Evolutionary conservation across 352 stramenopile genomes (phyloP).

Genomic region (Phytophthora multivora): DNA sequence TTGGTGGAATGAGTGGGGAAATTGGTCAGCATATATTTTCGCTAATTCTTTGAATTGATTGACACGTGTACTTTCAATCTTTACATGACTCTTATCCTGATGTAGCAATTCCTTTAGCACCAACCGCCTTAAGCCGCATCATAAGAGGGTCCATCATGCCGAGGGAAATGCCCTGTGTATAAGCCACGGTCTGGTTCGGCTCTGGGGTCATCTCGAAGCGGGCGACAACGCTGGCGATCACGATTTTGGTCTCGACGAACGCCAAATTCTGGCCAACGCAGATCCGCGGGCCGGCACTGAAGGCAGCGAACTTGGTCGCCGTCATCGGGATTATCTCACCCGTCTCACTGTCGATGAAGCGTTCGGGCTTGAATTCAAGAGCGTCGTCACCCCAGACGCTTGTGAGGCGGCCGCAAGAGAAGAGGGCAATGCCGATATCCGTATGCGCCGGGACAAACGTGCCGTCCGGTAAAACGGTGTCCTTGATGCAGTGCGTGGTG

Average conservation of each 20-base stretch:
- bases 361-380: conserved; percentile 49
- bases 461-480: conserved; percentile 60
- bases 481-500: conserved; percentile 40
- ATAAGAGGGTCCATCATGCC: conserved; percentile 43
- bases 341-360: conserved; percentile 41
- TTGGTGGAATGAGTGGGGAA: too few species aligned
- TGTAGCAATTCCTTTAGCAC: too few species aligned
- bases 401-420: conserved; percentile 43
- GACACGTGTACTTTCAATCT: too few species aligned
- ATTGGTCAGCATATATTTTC: too few species aligned
- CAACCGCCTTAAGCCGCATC: conserved; percentile 26
- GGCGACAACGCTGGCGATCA: conserved; percentile 58
- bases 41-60: too few species aligned
- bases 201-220: conserved; percentile 48
- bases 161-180: conserved; percentile 71
- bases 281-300: conserved; percentile 53
- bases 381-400: conserved; percentile 57
- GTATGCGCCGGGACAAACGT: conserved; percentile 47
- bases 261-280: conserved; percentile 63
- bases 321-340: conserved; percentile 35
- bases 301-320: conserved; percentile 54
- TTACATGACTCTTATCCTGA: too few species aligned
- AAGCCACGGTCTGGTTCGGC: conserved; percentile 63
- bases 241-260: conserved; percentile 64
- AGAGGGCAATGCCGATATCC: conserved; percentile 44